A percentile compares a stretch with the other conserved stretches of the same genome.
phyloP scores from a whole-genome alignment of 163 green algal species.

The Prototheca cutis region DNA sequence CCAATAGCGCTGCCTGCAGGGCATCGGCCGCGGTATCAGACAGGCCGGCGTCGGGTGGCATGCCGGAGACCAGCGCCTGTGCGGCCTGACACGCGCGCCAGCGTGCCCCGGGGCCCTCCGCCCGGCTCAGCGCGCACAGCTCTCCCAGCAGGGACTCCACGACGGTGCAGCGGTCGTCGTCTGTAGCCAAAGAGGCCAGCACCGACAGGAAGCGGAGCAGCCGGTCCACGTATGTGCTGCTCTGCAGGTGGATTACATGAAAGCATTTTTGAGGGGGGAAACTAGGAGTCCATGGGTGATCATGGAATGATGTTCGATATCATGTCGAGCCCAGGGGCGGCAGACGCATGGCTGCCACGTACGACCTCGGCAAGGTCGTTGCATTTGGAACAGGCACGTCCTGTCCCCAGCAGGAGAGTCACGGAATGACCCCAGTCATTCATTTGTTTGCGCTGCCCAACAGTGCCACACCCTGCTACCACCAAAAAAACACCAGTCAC shows the following conservation, averaged over 20 bases:
- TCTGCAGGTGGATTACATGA: too few relatives aligned
- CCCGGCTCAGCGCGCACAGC: conserved; percentile 8
- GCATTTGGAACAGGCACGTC: too few relatives aligned
- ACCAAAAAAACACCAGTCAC: conserved; percentile 3
- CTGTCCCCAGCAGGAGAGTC: too few relatives aligned
- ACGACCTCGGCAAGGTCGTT: too few relatives aligned
- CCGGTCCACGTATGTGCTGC: conserved; percentile 18
- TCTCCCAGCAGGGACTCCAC: conserved; percentile 18
- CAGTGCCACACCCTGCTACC: too few relatives aligned
- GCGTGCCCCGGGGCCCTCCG: conserved; percentile 11
- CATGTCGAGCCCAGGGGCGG: too few relatives aligned
- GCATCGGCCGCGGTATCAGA: conserved; percentile 31
- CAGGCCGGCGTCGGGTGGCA: conserved; percentile 31
- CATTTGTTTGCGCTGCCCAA: too few relatives aligned
- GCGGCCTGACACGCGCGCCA: conserved; percentile 36
- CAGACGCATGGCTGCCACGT: too few relatives aligned
- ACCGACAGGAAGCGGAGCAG: conserved; percentile 24
- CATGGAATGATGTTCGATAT: neutral
- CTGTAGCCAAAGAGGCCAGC: conserved; percentile 6
- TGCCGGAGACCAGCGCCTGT: conserved; percentile 26
- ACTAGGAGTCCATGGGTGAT: too few relatives aligned
- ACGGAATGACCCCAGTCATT: too few relatives aligned
- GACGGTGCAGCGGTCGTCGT: conserved; percentile 8
- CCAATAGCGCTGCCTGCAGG: conserved; percentile 39
- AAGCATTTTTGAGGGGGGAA: too few relatives aligned